These are phyloP conservation scores for Elsinoe arachidis DNA, from an alignment of 2,329 filamentous ascomycete genomes.

Conservation along the genomic window DNA sequence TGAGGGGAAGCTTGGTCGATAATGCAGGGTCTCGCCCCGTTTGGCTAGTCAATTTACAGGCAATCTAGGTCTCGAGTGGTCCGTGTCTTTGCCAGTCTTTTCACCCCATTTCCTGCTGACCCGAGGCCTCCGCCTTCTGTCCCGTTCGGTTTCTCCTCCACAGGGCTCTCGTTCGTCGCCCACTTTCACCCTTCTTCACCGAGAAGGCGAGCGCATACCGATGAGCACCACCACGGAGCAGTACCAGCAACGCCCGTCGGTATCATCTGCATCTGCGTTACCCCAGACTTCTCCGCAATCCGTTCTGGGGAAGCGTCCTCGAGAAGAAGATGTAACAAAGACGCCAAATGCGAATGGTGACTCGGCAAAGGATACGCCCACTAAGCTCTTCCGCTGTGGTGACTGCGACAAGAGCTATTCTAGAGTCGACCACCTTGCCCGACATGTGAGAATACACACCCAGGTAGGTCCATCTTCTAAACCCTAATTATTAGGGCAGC, in stretches of 20 bases:
- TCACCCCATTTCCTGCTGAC: too few species aligned
- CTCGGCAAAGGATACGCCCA: conserved; percentile 7
- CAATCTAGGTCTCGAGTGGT: background rate
- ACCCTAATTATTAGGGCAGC: background rate
- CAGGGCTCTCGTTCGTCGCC: conserved; percentile 11
- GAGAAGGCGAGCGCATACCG: conserved; percentile 8
- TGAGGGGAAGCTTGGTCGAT: background rate
- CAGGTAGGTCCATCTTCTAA: conserved; percentile 13
- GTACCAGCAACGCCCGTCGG: conserved; percentile 3
- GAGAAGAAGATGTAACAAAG: conserved; percentile 6
- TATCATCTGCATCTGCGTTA: conserved; percentile 1
- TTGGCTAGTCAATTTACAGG: background rate
- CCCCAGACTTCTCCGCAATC: conserved; percentile 13
- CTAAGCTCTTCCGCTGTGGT: conserved; percentile 40
- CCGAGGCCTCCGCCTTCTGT: background rate
- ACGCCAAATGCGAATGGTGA: background rate
- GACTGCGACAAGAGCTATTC: conserved; percentile 46
- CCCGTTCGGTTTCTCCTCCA: conserved; percentile 14
- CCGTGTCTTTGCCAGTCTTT: background rate
- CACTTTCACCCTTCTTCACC: background rate
- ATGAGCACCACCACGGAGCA: conserved; percentile 10
- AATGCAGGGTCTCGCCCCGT: background rate
- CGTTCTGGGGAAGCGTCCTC: conserved; percentile 14
- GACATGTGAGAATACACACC: conserved; percentile 43
- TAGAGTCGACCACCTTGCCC: conserved; percentile 42